phyloP scores from a whole-genome alignment of 345 rosid species.

The Schrenkiella parvula region DNA sequence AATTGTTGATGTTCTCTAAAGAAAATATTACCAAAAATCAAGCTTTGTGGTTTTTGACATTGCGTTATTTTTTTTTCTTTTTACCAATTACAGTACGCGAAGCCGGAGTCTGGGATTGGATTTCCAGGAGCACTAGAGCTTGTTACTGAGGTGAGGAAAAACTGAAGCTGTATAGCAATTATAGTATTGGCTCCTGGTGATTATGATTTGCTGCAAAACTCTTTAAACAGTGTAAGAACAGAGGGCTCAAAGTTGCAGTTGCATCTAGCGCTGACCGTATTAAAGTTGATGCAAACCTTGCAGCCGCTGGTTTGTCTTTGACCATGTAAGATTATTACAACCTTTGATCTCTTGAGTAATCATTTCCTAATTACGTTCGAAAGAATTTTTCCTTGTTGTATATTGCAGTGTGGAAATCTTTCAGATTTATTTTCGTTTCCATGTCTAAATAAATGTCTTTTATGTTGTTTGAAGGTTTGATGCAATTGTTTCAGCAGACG shows the following conservation, averaged over 20 bases:
- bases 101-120: conserved; percentile 93
- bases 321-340: conserved; percentile 49
- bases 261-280: conserved; percentile 96
- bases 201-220: neutral
- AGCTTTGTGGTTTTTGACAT: neutral
- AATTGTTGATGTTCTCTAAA: neutral
- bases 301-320: conserved; percentile 74
- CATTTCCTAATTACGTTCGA: neutral
- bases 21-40: neutral
- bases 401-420: too few relatives aligned
- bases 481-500: conserved; percentile 97
- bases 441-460: neutral
- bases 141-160: conserved; percentile 59
- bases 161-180: neutral
- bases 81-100: conserved; percentile 57
- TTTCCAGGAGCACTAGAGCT: conserved; percentile 94
- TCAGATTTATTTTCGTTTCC: neutral
- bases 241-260: conserved; percentile 91
- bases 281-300: conserved; percentile 93
- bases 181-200: neutral
- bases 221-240: conserved; percentile 64
- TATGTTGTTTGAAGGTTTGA: conserved; percentile 46
- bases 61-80: neutral
- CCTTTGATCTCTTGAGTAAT: neutral
- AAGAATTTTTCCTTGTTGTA: too few relatives aligned